Base-by-base conservation (phyloP, 1,284 basidiomycete genomes). In the Schizopora paradoxa region DNA sequence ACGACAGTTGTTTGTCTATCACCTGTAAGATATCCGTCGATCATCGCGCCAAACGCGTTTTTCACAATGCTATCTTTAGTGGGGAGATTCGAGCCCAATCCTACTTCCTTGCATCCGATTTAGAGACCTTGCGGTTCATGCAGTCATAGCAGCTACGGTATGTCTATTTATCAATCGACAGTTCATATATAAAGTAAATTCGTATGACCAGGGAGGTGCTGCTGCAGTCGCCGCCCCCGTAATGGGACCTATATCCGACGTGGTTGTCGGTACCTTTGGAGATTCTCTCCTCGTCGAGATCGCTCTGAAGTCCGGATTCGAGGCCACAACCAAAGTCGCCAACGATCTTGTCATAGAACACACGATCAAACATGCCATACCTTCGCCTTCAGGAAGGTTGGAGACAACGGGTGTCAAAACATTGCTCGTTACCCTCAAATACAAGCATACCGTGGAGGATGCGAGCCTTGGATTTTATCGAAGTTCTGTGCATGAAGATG, bases 91-190 rank as follows among this genome's bases (percentile, higher is more conserved):
- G 4, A 79, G 75, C 10, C 79, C 79, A 11, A 60, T 82, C 3
- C 64, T 78, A 25, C 66, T 82, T n/a, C 79, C 79, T 23, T 81
- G 78, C 61, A 75, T 82, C 39, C 71, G 79, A 11, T 80, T 82
- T 59, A 65, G 79, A 34, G 78, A 81, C 60, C 63, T 82, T 19
- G 77, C 68, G 21, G 72, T 82, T 22, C 78, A 81, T 55, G 75
- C 72, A 3, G 73, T 80, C 29, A 71, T 81, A 26, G 75, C 67
- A 33, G 78, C 74, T 33, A 82, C 79, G 28, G 78, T 80, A 57
- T 59, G 72, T 57, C 26, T 18, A 21, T 39, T 23, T 32, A 40
- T 26, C 44, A 18, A 39, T 6, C 13, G 23, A 23, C 29, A 36
- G 26, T 22, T 47, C 14, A 35, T 21, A 25, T 44, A 21, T 33